phyloP scores from a whole-genome alignment of 2,329 filamentous ascomycete genomes.

The Piedraia hortae region DNA sequence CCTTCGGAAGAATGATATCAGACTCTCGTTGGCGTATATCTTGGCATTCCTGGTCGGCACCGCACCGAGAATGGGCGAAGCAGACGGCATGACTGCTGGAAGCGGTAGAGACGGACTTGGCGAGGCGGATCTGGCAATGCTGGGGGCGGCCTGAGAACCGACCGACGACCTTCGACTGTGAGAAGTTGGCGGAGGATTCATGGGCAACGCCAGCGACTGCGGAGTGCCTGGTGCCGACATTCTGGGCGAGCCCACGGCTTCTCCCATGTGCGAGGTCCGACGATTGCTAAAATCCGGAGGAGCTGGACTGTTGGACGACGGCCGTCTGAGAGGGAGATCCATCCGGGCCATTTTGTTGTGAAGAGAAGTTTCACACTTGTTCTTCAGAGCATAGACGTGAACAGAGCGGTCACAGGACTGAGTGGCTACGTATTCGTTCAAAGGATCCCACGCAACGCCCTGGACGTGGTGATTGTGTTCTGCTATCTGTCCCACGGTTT shows the following conservation, averaged over 20 bases:
- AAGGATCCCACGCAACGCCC: slow-evolving; percentile 89
- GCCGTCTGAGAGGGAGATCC: slow-evolving; percentile 65
- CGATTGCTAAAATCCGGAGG: slow-evolving; percentile 42
- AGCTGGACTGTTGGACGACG: slow-evolving; percentile 77
- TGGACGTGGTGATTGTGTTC: slow-evolving; percentile 97
- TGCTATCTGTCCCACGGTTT: slow-evolving; percentile 69
- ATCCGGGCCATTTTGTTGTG: slow-evolving; percentile 66
- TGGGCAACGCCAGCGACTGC: slow-evolving; percentile 63
- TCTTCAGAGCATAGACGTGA: slow-evolving; percentile 88
- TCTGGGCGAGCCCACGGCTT: slow-evolving; percentile 49
- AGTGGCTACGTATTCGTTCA: slow-evolving; percentile 94
- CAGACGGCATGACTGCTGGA: slow-evolving; percentile 83
- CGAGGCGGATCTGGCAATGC: slow-evolving; percentile 52
- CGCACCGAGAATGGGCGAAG: slow-evolving; percentile 52
- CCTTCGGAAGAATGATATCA: slow-evolving; percentile 88
- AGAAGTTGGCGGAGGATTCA: slow-evolving; percentile 85
- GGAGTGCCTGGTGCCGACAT: slow-evolving; percentile 86
- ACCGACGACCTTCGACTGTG: slow-evolving; percentile 91
- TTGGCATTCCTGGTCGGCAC: slow-evolving; percentile 35
- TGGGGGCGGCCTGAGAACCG: slow-evolving; percentile 34
- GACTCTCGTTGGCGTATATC: slow-evolving; percentile 92
- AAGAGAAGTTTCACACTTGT: slow-evolving; percentile 79
- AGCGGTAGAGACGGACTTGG: slow-evolving; percentile 67
- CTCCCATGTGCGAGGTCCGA: slow-evolving; percentile 32
- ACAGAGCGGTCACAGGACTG: slow-evolving; percentile 95